Percentiles rank a stretch among this genome's conserved stretches.
Conservation (phyloP, 2,329 filamentous ascomycete genomes). For the Paracorniculantispora psalliotae region DNA sequence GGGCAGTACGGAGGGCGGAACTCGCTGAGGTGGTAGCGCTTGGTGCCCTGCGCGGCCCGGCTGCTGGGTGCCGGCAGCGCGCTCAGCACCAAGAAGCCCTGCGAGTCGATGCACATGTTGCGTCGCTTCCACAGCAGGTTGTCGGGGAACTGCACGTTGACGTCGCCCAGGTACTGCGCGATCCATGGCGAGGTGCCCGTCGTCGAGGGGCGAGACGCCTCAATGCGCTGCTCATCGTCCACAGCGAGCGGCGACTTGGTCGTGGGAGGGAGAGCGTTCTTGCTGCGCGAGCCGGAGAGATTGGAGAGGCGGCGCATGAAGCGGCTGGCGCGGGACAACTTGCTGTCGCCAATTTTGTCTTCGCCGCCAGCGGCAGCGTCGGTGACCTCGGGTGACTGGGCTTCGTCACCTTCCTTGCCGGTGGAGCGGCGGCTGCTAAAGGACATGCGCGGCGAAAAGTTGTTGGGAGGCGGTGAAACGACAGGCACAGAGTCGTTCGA, state of each 20-base stretch:
- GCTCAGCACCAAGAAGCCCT: constrained; percentile 78
- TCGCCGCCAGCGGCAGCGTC: constrained; percentile 46
- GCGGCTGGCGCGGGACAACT: constrained; percentile 47
- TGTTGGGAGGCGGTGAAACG: constrained; percentile 31
- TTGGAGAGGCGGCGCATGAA: constrained; percentile 57
- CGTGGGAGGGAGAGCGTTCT: constrained; percentile 22
- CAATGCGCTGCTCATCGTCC: background rate
- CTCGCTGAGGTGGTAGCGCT: constrained; percentile 81
- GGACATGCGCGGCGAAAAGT: constrained; percentile 56
- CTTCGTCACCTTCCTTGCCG: constrained; percentile 34
- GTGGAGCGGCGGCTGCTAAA: constrained; percentile 31
- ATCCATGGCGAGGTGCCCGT: constrained; percentile 34
- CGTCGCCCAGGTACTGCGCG: constrained; percentile 72
- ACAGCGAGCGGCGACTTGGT: constrained; percentile 30
- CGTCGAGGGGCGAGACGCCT: constrained; percentile 26
- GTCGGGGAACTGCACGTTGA: constrained; percentile 97
- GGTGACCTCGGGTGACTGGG: constrained; percentile 37
- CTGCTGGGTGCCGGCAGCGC: constrained; percentile 52
- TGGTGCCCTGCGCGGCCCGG: constrained; percentile 44
- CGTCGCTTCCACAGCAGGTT: constrained; percentile 94
- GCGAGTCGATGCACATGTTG: constrained; percentile 76
- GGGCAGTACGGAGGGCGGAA: constrained; percentile 76
- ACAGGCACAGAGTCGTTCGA: constrained; percentile 41
- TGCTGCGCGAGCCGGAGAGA: constrained; percentile 42
- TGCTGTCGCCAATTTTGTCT: constrained; percentile 41